phyloP scores from a whole-genome alignment of 768 basidiomycete genomes.

The Auricularia sp. region DNA sequence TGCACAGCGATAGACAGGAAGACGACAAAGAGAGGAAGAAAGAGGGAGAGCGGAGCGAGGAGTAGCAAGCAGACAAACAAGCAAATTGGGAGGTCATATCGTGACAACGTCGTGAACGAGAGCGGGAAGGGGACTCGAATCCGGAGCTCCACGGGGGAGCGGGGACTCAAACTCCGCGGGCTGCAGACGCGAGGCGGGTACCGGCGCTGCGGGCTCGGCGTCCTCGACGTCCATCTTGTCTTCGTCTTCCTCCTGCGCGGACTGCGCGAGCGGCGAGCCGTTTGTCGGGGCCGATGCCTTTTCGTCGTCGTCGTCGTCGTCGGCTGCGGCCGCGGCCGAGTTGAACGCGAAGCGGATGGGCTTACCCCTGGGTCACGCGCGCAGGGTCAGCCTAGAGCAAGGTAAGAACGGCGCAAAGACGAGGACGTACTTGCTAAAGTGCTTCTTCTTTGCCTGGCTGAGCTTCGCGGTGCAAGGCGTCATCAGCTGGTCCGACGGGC shows the following conservation, averaged over 20 bases:
- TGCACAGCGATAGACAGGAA: background rate
- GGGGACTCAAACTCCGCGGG: background rate
- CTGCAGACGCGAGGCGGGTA: background rate
- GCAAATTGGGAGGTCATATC: background rate
- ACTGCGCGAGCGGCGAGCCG: background rate
- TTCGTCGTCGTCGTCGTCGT: background rate
- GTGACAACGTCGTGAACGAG: background rate
- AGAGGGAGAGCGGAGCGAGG: background rate
- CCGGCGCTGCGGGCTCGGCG: background rate
- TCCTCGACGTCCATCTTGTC: background rate
- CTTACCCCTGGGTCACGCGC: background rate
- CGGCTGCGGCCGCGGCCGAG: constrained; percentile 1
- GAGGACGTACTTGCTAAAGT: constrained; percentile 69
- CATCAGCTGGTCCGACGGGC: constrained; percentile 92
- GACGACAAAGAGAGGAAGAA: background rate
- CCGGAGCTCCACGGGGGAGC: background rate
- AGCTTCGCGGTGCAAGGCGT: constrained; percentile 91
- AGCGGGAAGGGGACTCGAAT: background rate
- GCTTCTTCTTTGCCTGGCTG: constrained; percentile 83
- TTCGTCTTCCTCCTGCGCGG: background rate
- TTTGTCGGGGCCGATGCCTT: background rate
- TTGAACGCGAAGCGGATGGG: constrained; percentile 9
- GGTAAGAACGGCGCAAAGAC: background rate
- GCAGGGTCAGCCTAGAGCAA: too few species aligned
- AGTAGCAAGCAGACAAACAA: background rate